phyloP scores from a whole-genome alignment of 2,329 filamentous ascomycete species.

The Ophiostoma fasciatum region DNA sequence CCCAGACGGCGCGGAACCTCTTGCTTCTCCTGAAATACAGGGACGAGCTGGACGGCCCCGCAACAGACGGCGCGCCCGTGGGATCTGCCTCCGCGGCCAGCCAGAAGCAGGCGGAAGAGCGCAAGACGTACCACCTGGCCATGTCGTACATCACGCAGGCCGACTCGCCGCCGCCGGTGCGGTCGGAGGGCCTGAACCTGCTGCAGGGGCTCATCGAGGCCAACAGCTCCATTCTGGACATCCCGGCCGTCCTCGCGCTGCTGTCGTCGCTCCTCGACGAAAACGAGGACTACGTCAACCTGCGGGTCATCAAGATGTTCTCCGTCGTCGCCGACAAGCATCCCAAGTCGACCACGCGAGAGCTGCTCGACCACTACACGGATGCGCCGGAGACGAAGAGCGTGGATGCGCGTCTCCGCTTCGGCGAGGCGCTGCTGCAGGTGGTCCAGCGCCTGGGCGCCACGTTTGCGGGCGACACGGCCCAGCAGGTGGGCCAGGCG shows the following conservation, averaged over 20 bases:
- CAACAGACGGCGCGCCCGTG: slow-evolving; percentile 13
- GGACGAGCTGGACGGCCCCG: slow-evolving; percentile 33
- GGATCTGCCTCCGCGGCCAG: slow-evolving; percentile 21
- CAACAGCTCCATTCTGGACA: slow-evolving; percentile 44
- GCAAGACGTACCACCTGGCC: slow-evolving; percentile 46
- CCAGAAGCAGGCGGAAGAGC: slow-evolving; percentile 40
- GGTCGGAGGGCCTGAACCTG: slow-evolving; percentile 48
- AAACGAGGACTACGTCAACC: slow-evolving; percentile 56
- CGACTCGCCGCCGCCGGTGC: slow-evolving; percentile 51
- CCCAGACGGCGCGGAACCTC: slow-evolving; percentile 41
- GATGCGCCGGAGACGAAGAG: slow-evolving; percentile 43
- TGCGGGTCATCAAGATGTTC: slow-evolving; percentile 51
- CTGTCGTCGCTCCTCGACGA: slow-evolving; percentile 50
- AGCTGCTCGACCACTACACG: slow-evolving; percentile 52
- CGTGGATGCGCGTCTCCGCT: slow-evolving; percentile 50
- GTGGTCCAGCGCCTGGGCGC: slow-evolving; percentile 46
- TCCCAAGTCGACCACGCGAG: slow-evolving; percentile 44
- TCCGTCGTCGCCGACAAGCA: slow-evolving; percentile 46
- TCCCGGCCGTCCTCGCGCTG: slow-evolving; percentile 48
- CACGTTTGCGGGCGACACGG: slow-evolving; percentile 38
- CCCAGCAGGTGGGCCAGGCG: slow-evolving; percentile 37
- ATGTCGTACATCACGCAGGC: slow-evolving; percentile 46
- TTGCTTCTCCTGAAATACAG: slow-evolving; percentile 39
- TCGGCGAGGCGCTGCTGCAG: slow-evolving; percentile 53
- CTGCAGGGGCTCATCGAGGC: slow-evolving; percentile 41